Conservation (phyloP, 2,329 filamentous ascomycete species). For the Geosmithia putterillii region DNA sequence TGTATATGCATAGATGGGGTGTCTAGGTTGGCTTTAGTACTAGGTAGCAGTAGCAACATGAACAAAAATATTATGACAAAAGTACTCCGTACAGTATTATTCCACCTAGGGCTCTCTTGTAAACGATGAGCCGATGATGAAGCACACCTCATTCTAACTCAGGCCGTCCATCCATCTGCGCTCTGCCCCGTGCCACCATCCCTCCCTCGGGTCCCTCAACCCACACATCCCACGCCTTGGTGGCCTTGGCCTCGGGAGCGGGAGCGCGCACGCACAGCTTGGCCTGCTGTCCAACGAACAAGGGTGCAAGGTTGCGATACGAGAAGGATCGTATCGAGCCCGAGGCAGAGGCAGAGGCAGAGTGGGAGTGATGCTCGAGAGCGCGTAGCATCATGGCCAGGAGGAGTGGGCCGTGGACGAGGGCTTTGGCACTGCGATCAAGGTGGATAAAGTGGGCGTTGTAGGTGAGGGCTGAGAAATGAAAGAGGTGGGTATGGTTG, state of each 20-base stretch:
- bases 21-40: background rate
- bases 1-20: background rate
- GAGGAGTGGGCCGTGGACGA: conserved; percentile 81
- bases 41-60: too few relatives aligned
- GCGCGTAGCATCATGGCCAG: conserved; percentile 65
- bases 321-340: conserved; percentile 42
- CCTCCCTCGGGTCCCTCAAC: conserved; percentile 49
- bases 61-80: background rate
- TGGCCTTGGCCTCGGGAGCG: conserved; percentile 8
- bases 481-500: conserved; percentile 63
- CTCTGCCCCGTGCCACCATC: conserved; percentile 49
- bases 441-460: conserved; percentile 91
- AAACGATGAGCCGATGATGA: too few relatives aligned
- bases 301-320: conserved; percentile 71
- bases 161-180: conserved; percentile 6
- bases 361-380: conserved; percentile 28
- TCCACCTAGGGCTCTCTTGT: too few relatives aligned
- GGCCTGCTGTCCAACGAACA: conserved; percentile 64
- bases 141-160: too few relatives aligned
- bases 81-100: too few relatives aligned
- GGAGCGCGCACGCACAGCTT: conserved; percentile 48
- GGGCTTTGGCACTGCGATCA: conserved; percentile 54
- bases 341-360: conserved; percentile 4
- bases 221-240: conserved; percentile 46
- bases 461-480: conserved; percentile 82